Base-by-base conservation (phyloP, 2,329 filamentous ascomycete genomes). In the Exophiala sp. region DNA sequence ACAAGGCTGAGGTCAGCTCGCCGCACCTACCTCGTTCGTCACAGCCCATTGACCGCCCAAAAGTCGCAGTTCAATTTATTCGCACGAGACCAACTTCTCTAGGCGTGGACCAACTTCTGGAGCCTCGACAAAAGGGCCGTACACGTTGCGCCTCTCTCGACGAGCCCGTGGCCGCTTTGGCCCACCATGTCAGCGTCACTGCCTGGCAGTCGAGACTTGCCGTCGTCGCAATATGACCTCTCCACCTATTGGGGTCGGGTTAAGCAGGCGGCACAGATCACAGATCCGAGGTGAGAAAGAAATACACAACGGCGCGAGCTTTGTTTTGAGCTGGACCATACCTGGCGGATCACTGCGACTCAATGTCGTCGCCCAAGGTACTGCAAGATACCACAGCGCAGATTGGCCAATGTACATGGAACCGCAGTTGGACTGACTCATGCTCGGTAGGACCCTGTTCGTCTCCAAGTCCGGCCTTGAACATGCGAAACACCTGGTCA, bases 201-300 rank as follows among this genome's bases (percentile, higher is more conserved):
- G 22, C 79, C 80, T 21, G 80, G 81, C 48, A 79, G 69, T 60
- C 85, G 91, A 68, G 88, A 95, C 69, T 78, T 96, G 58, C 93
- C 93, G 55, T 81, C 83, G 49, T 98, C 93, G 47, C 88, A 89
- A 70, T 91, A 94, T 79, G 88, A 98, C 67, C 77, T 98, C 64
- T 81, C 71, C 66, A 96, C 90, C 40, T 98, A 98, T 73, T 93
- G 87, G 87, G 93, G 93, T 58, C 83, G 93, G 52, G 93, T 97
- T 64, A 81, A 80, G 71, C 91, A 98, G 73, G 83, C 89, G 14
- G 85, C 87, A 54, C 83, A 90, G 63, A 82, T 98, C 63, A 86
- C 90, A 66, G 93, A 98, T 75, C 93, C 93, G 60, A 93, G 90
- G 91, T 97, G 77, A 82, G 86, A 42, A 56, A 45, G 40, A 50